These are phyloP conservation scores for Tricladium varicosporioides DNA, from an alignment of 2,329 filamentous ascomycete genomes.

Conservation along the genomic window DNA sequence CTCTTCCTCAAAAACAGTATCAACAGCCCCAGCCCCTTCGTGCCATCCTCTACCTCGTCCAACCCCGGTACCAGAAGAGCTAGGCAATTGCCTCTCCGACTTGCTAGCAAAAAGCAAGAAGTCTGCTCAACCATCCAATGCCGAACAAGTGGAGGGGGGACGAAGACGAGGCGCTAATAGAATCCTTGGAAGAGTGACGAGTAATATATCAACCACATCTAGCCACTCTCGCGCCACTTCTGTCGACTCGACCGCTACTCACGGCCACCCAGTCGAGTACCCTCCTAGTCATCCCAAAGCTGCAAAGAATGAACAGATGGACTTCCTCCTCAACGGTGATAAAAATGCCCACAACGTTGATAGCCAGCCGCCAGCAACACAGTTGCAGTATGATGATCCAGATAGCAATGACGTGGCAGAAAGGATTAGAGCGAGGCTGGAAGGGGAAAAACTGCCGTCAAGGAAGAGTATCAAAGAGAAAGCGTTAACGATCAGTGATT, in stretches of 20 bases:
- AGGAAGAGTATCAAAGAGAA: conserved; percentile 19
- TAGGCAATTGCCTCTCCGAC: conserved; percentile 28
- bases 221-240: conserved; percentile 38
- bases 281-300: conserved; percentile 14
- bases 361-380: conserved; percentile 28
- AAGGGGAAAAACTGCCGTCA: conserved; percentile 26
- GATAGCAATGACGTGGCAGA: conserved; percentile 30
- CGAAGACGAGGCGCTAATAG: conserved; percentile 24
- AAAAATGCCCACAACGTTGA: conserved; percentile 11
- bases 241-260: conserved; percentile 38
- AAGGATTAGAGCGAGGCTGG: conserved; percentile 31
- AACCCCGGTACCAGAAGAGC: conserved; percentile 20
- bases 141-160: conserved; percentile 26
- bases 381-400: conserved; percentile 33
- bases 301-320: conserved; percentile 22
- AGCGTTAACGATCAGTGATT: conserved; percentile 21
- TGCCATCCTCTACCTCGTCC: conserved; percentile 15
- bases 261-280: conserved; percentile 29
- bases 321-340: conserved; percentile 26
- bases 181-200: conserved; percentile 57
- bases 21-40: conserved; percentile 22
- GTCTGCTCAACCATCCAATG: conserved; percentile 12
- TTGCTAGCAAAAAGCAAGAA: conserved; percentile 33
- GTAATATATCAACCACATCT: conserved; percentile 54
- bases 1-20: conserved; percentile 26